These are phyloP conservation scores for Hygrocybe punicea DNA, from an alignment of 768 basidiomycete species.

Conservation along the genomic window DNA sequence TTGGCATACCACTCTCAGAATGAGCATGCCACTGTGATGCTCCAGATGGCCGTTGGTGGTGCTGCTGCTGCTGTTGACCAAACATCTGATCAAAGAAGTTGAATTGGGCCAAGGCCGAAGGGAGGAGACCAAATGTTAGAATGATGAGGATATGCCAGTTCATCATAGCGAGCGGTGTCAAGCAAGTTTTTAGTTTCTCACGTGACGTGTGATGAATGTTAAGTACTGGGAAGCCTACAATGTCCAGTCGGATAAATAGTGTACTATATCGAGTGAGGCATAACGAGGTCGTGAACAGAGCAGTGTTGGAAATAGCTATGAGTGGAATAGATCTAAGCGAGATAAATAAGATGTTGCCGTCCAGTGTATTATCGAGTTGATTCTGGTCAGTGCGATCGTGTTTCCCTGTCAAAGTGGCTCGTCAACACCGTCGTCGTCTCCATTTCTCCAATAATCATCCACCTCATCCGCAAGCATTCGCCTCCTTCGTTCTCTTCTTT, in stretches of 20 bases:
- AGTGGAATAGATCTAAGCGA: not conserved
- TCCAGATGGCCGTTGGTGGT: slow-evolving; percentile 50
- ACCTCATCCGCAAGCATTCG: slow-evolving; percentile 37
- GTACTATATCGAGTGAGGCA: not conserved
- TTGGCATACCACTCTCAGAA: slow-evolving; percentile 54
- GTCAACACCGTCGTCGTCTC: slow-evolving; percentile 18
- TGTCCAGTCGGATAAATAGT: slow-evolving; percentile 4
- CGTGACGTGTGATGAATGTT: not conserved
- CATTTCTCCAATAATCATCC: slow-evolving; percentile 19
- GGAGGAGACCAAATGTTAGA: slow-evolving; percentile 20
- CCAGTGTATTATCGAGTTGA: too few species aligned
- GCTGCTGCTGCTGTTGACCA: slow-evolving; percentile 57
- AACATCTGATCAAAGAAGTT: slow-evolving; percentile 80
- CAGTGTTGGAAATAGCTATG: not conserved
- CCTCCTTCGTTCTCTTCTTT: slow-evolving; percentile 26
- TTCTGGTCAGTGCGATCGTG: not conserved
- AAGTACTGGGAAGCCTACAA: too few species aligned
- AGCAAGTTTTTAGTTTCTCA: too few species aligned
- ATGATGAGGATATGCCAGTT: slow-evolving; percentile 4
- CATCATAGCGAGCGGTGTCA: too few species aligned
- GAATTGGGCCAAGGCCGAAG: slow-evolving; percentile 60
- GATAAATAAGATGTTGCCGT: too few species aligned
- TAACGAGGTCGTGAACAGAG: slow-evolving; percentile 1
- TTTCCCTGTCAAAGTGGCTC: not conserved
- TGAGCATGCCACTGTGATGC: slow-evolving; percentile 65